Evolutionary conservation across 306 rosid genomes (phyloP).

Genomic region (Prunus campanulata): DNA sequence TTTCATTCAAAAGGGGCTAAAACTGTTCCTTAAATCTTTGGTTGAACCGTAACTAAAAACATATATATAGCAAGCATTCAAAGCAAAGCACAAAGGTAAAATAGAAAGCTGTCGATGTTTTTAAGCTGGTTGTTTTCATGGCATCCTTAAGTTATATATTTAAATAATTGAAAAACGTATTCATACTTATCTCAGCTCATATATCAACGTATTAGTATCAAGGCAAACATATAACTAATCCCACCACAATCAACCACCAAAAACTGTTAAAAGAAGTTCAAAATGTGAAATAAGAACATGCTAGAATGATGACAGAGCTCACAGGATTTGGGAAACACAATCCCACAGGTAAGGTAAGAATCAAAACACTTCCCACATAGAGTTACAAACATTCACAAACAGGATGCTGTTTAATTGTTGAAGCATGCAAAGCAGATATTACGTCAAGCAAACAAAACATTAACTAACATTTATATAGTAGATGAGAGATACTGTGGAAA

Average conservation of each 20-base stretch:
- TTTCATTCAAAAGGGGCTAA: neutral
- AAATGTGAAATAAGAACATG: neutral
- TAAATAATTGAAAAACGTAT: neutral
- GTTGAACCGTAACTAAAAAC: neutral
- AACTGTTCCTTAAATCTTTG: neutral
- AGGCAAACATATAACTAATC: neutral
- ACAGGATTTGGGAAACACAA: neutral
- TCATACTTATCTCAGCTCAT: neutral
- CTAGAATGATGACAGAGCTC: neutral
- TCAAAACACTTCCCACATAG: neutral
- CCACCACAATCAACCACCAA: neutral
- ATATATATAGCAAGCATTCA: neutral
- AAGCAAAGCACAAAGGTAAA: neutral
- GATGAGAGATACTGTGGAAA: slow-evolving; percentile 9
- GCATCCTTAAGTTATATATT: neutral
- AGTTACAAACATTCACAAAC: neutral
- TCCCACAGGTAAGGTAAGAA: neutral
- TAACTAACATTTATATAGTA: neutral
- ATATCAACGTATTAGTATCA: neutral
- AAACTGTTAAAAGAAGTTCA: neutral
- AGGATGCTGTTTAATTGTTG: neutral
- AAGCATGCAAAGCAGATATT: neutral
- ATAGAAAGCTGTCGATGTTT: neutral
- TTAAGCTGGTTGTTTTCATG: neutral
- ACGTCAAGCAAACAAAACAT: neutral